Conservation (phyloP, 768 basidiomycete species). For the Tulasnella calospora region DNA sequence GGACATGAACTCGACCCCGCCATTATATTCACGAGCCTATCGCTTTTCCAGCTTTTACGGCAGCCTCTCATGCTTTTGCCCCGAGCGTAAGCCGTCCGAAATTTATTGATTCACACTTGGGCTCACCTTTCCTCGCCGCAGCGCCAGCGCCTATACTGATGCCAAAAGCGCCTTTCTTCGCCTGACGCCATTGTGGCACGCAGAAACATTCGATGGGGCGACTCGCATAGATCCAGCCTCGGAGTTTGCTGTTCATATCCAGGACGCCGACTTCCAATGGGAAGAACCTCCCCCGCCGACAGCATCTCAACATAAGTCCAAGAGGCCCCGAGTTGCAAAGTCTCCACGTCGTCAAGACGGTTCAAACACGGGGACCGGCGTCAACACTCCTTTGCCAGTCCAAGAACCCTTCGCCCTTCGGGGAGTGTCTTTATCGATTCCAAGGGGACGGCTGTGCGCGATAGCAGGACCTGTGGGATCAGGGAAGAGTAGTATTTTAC, state of each 20-base stretch:
- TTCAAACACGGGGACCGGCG: background rate
- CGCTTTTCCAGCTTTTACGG: slow-evolving; percentile 59
- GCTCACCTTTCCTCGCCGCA: slow-evolving; percentile 30
- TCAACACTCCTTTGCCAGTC: slow-evolving; percentile 9
- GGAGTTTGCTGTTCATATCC: slow-evolving; percentile 47
- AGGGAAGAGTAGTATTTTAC: slow-evolving; percentile 47
- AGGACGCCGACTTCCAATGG: slow-evolving; percentile 63
- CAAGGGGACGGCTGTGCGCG: slow-evolving; percentile 52
- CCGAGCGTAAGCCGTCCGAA: slow-evolving; percentile 32
- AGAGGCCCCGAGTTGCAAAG: slow-evolving; percentile 25
- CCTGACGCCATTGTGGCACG: slow-evolving; percentile 49
- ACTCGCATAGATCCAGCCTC: slow-evolving; percentile 46
- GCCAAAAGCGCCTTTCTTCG: slow-evolving; percentile 58
- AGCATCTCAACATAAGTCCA: background rate
- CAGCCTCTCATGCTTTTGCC: slow-evolving; percentile 68
- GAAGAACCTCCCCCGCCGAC: slow-evolving; percentile 39
- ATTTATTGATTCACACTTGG: slow-evolving; percentile 27
- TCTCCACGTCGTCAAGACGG: slow-evolving; percentile 15
- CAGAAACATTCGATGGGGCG: slow-evolving; percentile 45
- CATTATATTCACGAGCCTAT: slow-evolving; percentile 61
- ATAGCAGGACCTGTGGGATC: slow-evolving; percentile 67
- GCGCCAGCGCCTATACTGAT: slow-evolving; percentile 58
- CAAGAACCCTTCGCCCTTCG: slow-evolving; percentile 48
- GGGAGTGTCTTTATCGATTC: slow-evolving; percentile 50
- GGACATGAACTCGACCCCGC: slow-evolving; percentile 57